A percentile compares a stretch with the other conserved stretches of the same genome.
These are phyloP conservation scores for Trichophyton simii DNA, from an alignment of 2,329 filamentous ascomycete genomes.

Conservation along the genomic window DNA sequence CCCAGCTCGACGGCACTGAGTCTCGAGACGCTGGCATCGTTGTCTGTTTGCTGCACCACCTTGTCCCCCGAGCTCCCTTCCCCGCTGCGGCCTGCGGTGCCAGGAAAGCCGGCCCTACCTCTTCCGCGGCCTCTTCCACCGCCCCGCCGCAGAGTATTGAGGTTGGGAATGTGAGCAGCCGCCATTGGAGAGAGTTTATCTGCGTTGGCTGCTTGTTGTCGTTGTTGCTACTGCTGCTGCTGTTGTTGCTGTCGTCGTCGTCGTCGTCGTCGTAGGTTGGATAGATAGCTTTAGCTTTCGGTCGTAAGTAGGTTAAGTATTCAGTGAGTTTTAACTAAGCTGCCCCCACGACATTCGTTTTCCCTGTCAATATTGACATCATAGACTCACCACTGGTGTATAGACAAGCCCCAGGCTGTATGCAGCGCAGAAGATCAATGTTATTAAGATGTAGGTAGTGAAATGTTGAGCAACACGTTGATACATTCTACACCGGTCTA, in stretches of 20 bases:
- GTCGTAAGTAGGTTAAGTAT: too few species aligned
- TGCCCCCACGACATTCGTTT: background rate
- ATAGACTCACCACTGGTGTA: background rate
- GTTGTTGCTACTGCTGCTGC: background rate
- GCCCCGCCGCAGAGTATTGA: conserved; percentile 47
- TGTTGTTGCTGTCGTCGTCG: background rate
- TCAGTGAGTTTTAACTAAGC: too few species aligned
- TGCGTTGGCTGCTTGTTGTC: background rate
- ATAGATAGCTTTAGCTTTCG: background rate
- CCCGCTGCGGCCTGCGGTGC: conserved; percentile 2
- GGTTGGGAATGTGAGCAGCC: conserved; percentile 64
- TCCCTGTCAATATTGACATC: background rate
- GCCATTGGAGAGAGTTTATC: conserved; percentile 43
- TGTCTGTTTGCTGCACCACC: conserved; percentile 77
- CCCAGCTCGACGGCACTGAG: conserved; percentile 77
- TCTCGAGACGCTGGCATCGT: conserved; percentile 77
- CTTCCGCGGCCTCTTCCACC: conserved; percentile 36
- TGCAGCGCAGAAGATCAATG: background rate
- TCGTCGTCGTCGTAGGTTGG: background rate
- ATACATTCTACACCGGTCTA: background rate
- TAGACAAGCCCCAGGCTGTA: background rate
- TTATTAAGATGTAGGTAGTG: background rate
- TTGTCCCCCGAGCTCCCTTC: conserved; percentile 45
- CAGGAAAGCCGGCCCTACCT: conserved; percentile 31
- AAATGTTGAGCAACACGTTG: too few species aligned